phyloP scores from a whole-genome alignment of 2,329 filamentous ascomycete genomes.

The Bipolaris zeicola region DNA sequence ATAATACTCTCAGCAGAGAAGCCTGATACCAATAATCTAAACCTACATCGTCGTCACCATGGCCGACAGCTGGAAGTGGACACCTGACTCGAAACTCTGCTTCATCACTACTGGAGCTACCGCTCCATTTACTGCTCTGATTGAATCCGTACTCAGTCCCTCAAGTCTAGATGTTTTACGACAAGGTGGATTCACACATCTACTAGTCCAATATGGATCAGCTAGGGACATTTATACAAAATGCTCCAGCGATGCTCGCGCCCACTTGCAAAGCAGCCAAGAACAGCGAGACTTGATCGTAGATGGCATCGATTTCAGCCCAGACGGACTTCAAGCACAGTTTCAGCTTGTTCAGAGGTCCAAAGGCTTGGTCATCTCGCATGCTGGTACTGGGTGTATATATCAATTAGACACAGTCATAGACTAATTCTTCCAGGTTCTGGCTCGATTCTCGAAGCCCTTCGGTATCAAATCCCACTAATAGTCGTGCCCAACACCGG shows the following conservation, averaged over 20 bases:
- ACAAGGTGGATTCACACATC: conserved; percentile 67
- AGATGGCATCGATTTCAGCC: conserved; percentile 69
- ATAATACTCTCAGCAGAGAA: neutral
- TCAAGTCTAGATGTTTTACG: conserved; percentile 67
- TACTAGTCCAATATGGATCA: conserved; percentile 82
- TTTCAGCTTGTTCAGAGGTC: conserved; percentile 62
- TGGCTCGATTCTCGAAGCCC: conserved; percentile 83
- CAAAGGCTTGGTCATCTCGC: conserved; percentile 80
- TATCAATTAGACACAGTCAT: neutral
- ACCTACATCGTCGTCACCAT: conserved; percentile 6
- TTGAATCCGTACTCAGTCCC: conserved; percentile 67
- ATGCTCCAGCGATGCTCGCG: conserved; percentile 20
- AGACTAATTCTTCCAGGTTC: conserved; percentile 65
- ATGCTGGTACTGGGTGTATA: conserved; percentile 70
- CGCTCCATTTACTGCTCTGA: conserved; percentile 75
- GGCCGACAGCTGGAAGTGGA: conserved; percentile 30
- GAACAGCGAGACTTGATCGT: conserved; percentile 48
- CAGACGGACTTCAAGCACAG: conserved; percentile 61
- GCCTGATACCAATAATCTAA: neutral
- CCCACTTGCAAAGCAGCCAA: conserved; percentile 15
- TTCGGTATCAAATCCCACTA: conserved; percentile 75
- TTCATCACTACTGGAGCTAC: conserved; percentile 95
- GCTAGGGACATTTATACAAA: conserved; percentile 60
- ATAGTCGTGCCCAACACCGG: conserved; percentile 85
- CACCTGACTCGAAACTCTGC: conserved; percentile 57